phyloP scores from a whole-genome alignment of 331 rosid genomes.

The Pyrus hybrid region DNA sequence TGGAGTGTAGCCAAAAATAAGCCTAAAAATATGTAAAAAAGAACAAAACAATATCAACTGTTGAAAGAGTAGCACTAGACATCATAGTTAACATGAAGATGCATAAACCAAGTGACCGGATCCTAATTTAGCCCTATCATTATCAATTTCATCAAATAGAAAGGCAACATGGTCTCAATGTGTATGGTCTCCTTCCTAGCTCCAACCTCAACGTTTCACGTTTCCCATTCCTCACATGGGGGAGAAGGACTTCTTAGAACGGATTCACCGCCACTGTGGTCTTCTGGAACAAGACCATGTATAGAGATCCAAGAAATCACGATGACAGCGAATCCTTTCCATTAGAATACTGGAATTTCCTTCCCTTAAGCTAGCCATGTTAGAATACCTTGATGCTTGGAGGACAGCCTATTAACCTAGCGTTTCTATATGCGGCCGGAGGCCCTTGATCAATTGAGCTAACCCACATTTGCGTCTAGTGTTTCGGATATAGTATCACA shows the following conservation, averaged over 20 bases:
- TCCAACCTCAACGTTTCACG: constrained; percentile 11
- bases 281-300: no score
- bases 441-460: no score
- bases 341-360: no score
- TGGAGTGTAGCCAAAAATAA: no score
- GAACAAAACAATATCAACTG: background rate
- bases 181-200: constrained; percentile 3
- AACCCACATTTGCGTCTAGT: no score
- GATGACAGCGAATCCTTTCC: background rate
- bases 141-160: no score
- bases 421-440: background rate
- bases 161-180: background rate
- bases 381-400: background rate
- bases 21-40: background rate
- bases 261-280: no score
- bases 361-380: background rate
- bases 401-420: background rate
- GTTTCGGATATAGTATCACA: no score
- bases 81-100: constrained; percentile 23
- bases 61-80: background rate
- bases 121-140: background rate
- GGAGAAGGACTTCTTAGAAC: no score
- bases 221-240: constrained; percentile 15
- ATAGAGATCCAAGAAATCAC: background rate
- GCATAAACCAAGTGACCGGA: constrained; percentile 24